Evolutionary conservation across 2,329 filamentous ascomycete species (phyloP), one percentile per base, ranked within the genome.

Genomic region (Claviceps pusilla): DNA sequence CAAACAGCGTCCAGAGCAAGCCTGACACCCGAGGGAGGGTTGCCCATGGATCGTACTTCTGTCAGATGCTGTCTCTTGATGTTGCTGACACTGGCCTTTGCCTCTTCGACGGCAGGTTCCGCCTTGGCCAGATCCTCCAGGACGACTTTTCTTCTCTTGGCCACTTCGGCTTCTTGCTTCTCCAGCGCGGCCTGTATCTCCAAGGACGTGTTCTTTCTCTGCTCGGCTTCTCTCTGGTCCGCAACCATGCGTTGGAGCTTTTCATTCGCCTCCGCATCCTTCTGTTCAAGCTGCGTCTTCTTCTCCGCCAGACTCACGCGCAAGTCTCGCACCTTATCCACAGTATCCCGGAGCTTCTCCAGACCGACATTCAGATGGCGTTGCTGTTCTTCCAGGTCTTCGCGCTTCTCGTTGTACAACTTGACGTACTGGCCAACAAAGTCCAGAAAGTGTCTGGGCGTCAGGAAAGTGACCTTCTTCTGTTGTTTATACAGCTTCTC

Each of bases 371-470:
- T 98, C 58, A 99, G 77, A 78, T 99, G 93, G 35, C 93, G 86
- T 67, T 99, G 93, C 69, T 99, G 93, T 67, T 99, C 93, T 69
- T 99, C 93, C 1, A 99, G 79, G 65, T 98, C 93, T 68, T 97
- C 93, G 11, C 94, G 87, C 75, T 99, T 98, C 70, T 98, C 93
- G 58, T 90, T 95, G 72, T 97, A 97, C 7, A 99, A 77, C 69
- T 87, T 93, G 69, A 96, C 90, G 66, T 96, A 99, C 66, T 99
- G 93, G 43, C 89, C 88, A 56, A 98, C 91, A 64, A 98, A 98
- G 68, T 98, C 94, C 52, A 99, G 75, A 75, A 95, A 99, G 69
- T 99, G 93, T 48, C 93, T 84, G 48, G 93, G 93, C 11, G 94
- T 98, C 55, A 98, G 81, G 74, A 87, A 97, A 0, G 93, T 97